A percentile compares a stretch with the other conserved stretches of the same genome.
phyloP scores from a whole-genome alignment of 2,329 filamentous ascomycete species.

The Neofusicoccum sp. region DNA sequence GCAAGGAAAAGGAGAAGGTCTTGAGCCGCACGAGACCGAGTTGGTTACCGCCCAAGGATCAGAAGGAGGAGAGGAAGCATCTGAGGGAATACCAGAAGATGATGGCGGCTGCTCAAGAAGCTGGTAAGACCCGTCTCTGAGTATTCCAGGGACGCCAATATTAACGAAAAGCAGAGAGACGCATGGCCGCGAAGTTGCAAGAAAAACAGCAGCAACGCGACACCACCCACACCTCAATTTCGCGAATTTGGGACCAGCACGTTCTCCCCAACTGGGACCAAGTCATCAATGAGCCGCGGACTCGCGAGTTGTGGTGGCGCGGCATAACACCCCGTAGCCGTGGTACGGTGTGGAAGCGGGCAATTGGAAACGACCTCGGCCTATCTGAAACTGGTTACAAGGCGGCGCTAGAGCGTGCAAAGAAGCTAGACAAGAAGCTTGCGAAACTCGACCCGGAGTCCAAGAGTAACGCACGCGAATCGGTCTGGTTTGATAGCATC shows the following conservation, averaged over 20 bases:
- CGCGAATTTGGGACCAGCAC: constrained; percentile 72
- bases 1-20: constrained; percentile 84
- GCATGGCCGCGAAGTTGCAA: constrained; percentile 51
- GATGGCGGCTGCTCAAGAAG: constrained; percentile 67
- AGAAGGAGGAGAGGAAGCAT: constrained; percentile 87
- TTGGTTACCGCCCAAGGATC: constrained; percentile 85
- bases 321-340: constrained; percentile 73
- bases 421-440: constrained; percentile 62
- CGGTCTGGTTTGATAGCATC: constrained; percentile 66
- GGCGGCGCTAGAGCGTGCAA: constrained; percentile 69
- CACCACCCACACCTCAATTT: constrained; percentile 52
- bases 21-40: constrained; percentile 76
- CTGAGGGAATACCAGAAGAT: constrained; percentile 83
- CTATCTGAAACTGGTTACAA: constrained; percentile 69
- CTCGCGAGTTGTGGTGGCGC: constrained; percentile 80
- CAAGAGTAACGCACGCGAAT: constrained; percentile 53
- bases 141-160: not conserved
- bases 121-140: constrained; percentile 45
- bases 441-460: constrained; percentile 48
- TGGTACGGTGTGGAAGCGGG: constrained; percentile 69
- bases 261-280: constrained; percentile 76
- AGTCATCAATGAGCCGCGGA: constrained; percentile 68
- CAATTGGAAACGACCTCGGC: constrained; percentile 73
- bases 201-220: constrained; percentile 56
- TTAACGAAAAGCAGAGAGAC: constrained; percentile 47